Evolutionary conservation across 208 protist species (phyloP).

Genomic region (Trypanosoma melophagium): DNA sequence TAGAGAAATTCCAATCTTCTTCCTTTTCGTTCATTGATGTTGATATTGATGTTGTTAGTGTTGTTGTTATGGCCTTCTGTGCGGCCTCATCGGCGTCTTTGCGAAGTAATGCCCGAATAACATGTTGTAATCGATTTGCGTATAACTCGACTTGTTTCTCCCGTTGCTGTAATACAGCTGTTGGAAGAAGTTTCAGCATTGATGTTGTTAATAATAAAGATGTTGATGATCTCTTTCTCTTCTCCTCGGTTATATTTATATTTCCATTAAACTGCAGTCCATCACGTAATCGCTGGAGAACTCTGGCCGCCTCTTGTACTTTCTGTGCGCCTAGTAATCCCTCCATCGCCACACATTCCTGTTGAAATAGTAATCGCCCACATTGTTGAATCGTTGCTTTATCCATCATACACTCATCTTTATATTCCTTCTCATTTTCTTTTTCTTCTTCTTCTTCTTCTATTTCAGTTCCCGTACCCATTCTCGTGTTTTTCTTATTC

Average conservation of each 20-base stretch:
- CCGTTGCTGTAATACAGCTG: not conserved
- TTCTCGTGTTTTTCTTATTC: too few relatives aligned
- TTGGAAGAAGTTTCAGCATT: too few relatives aligned
- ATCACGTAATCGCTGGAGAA: constrained; percentile 1
- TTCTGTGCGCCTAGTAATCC: constrained; percentile 15
- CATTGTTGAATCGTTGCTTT: too few relatives aligned
- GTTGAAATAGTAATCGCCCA: not conserved
- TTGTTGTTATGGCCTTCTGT: not conserved
- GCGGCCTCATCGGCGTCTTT: constrained; percentile 21
- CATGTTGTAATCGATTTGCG: constrained; percentile 1
- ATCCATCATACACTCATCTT: not conserved
- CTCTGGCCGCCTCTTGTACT: constrained; percentile 9
- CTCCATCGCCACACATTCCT: constrained; percentile 19
- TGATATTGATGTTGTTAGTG: not conserved
- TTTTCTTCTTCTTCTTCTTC: too few relatives aligned
- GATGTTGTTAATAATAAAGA: too few relatives aligned
- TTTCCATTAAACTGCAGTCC: not conserved
- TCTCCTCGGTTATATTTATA: not conserved
- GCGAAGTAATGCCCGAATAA: constrained; percentile 16
- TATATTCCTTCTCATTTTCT: not conserved
- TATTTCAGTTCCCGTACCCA: too few relatives aligned
- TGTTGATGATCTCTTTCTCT: not conserved
- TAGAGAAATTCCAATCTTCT: too few relatives aligned
- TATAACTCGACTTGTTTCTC: constrained; percentile 4
- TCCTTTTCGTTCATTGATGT: not conserved